Evolutionary conservation across 495 filamentous ascomycete species (phyloP), one percentile per base, ranked within the genome.

Genomic region (Aspergillus sclerotioniger): DNA sequence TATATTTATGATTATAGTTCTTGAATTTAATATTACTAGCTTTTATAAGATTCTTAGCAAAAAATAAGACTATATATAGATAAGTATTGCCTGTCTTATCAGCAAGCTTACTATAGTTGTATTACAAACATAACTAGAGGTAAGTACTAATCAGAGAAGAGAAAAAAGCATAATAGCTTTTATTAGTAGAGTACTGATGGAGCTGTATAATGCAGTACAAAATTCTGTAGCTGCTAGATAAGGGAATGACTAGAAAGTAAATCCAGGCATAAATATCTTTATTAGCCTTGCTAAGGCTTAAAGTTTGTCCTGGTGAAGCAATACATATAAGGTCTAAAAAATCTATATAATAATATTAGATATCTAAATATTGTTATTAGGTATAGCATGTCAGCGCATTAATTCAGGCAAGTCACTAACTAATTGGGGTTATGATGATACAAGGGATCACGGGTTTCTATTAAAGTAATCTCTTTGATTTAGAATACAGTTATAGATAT

Each of bases 21-120:
- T 48, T 48, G 19, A 48, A 48, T 48, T 48, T 28, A 48, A 28
- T 28, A 48, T 48, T 48, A 28, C 46, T 28, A 48, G 46, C 19
- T 48, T 48, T 48, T 20, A 28, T 28, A 16, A 48, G 19, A 48
- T 20, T 48, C 46, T 9, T 25, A 25, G 46, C 46, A n/a, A 28
- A 20, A 48, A 48, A 48, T 48, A 16, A 20, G 19, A 48, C 46
- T 29, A 48, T 48, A 28, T 25, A 16, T 48, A 48, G 12, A 48
- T n/a, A 48, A 29, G 19, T 48, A 16, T 48, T 48, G 25, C 19
- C 46, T n/a, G 19, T 48, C 46, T 48, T 28, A 48, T 48, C 5
- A 20, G 46, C 19, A 48, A 48, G 46, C 46, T 48, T 29, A 48
- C 19, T n/a, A 48, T 48, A 48, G 46, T 48, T 48, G 9, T 28